Base-by-base conservation (phyloP, 2,329 filamentous ascomycete genomes). In the Alternaria burnsii region DNA sequence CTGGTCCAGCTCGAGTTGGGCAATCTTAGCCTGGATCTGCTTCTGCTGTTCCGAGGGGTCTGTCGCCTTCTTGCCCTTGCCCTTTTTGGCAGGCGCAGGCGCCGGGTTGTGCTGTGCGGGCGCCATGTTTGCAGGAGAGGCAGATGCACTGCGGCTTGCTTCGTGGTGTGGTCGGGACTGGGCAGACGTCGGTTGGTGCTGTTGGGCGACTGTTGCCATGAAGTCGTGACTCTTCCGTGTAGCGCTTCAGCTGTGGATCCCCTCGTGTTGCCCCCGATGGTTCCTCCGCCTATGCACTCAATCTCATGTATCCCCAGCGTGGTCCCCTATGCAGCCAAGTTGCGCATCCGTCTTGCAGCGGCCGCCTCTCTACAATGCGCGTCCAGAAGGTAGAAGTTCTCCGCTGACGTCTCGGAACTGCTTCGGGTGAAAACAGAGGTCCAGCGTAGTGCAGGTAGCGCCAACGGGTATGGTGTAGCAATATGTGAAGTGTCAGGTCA, bases 21-120 rank as follows among this genome's bases (percentile, higher is more conserved):
- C 94, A 76, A 99, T 97, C 76, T 96, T 93, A 63, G 94, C 93
- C 65, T 94, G 91, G 52, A 99, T 87, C 66, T 97, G 86, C 80
- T 97, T 96, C 63, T 93, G 93, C 47, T 94, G 93, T 80, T 98
- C 95, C 71, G 88, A 92, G 20, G 92, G 91, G 77, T 97, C 94
- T 66, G 92, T 82, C 10, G 87, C 84, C 82, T 96, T 97, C 82
- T 96, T 97, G 69, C 86, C 88, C 82, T 96, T 97, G 57, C 85
- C 87, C 81, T 95, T 95, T 82, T 93, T 95, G 51, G 86, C 80
- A 50, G 82, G 79, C 47, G 86, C 81, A 47, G 82, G 79, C 47
- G 85, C 78, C n/a, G 85, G 81, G 46, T 85, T 81, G 55, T 79
- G 74, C 72, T 76, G 75, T 54, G 81, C 76, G 61, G 81, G 74